phyloP scores from a whole-genome alignment of 805 yeast species.

The Ogataea sp. region DNA sequence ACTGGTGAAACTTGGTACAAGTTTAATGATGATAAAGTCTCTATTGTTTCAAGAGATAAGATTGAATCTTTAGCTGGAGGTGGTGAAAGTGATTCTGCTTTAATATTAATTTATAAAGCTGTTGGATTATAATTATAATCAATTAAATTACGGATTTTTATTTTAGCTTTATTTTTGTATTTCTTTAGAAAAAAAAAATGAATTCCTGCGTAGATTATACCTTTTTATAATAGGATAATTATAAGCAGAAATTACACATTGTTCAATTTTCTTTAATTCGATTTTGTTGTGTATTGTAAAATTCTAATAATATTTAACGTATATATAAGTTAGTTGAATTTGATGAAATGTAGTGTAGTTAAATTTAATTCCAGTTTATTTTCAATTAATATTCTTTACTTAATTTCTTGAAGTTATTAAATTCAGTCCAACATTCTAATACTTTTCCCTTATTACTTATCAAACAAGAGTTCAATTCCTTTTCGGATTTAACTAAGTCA shows the following conservation, averaged over 20 bases:
- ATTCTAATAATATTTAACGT: no score
- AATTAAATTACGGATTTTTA: no score
- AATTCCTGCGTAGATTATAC: no score
- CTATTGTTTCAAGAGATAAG: conserved; percentile 67
- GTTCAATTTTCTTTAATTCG: no score
- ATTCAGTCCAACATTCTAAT: conserved; percentile 78
- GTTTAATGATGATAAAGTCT: conserved; percentile 89
- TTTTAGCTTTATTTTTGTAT: no score
- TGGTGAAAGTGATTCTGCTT: conserved; percentile 94
- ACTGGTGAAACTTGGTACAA: conserved; percentile 83
- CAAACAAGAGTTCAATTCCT: conserved; percentile 50
- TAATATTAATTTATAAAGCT: conserved; percentile 79
- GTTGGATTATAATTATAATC: conserved; percentile 36
- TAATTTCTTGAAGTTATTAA: conserved; percentile 55
- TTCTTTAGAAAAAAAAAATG: no score
- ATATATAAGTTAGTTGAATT: no score
- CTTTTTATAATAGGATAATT: no score
- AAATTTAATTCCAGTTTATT: no score
- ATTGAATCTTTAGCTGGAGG: conserved; percentile 91
- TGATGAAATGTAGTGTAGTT: no score
- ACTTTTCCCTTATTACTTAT: conserved; percentile 50
- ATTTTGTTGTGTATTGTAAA: no score
- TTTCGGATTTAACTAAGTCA: conserved; percentile 38
- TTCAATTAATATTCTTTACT: conserved; percentile 26
- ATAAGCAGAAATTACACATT: no score